A percentile compares a stretch with the other conserved stretches of the same genome.
Evolutionary conservation across 1,284 basidiomycete genomes (phyloP).

Genomic region (Melanopsichium pennsylvanicum): DNA sequence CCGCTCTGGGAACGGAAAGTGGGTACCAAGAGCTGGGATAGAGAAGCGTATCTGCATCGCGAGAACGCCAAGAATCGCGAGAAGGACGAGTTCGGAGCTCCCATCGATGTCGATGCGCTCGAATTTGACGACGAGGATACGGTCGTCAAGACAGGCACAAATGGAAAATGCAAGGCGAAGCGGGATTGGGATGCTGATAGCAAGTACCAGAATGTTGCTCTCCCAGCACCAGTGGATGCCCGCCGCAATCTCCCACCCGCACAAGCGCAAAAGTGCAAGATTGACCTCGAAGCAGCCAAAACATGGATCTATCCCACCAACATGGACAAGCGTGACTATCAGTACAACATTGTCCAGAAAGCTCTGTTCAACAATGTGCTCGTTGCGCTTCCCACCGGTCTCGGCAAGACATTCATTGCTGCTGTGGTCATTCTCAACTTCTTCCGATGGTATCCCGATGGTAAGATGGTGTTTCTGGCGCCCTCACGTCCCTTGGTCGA

Average conservation of each 20-base stretch:
- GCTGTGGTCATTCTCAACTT: constrained; percentile 83
- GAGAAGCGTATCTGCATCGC: constrained; percentile 35
- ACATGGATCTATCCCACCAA: constrained; percentile 95
- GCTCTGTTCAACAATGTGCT: constrained; percentile 92
- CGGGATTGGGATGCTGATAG: constrained; percentile 29
- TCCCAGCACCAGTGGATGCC: constrained; percentile 7
- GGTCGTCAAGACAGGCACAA: background rate
- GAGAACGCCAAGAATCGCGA: constrained; percentile 38
- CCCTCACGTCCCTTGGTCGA: constrained; percentile 94
- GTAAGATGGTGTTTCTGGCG: constrained; percentile 83
- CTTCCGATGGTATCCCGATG: constrained; percentile 60
- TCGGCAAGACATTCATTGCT: constrained; percentile 98
- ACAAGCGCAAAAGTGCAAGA: constrained; percentile 62
- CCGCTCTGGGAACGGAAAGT: constrained; percentile 20
- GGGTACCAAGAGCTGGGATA: constrained; percentile 48
- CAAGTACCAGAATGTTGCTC: constrained; percentile 9
- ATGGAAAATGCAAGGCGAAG: constrained; percentile 10
- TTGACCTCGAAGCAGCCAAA: constrained; percentile 79
- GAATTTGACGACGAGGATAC: constrained; percentile 9
- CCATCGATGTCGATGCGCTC: constrained; percentile 33
- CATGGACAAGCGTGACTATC: constrained; percentile 86
- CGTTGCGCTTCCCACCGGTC: constrained; percentile 91
- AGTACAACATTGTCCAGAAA: constrained; percentile 88
- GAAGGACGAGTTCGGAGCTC: constrained; percentile 12
- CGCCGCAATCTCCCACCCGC: constrained; percentile 12